Evolutionary conservation across 495 filamentous ascomycete genomes (phyloP), one percentile per base, ranked within the genome.

Genomic region (Neurospora intermedia): DNA sequence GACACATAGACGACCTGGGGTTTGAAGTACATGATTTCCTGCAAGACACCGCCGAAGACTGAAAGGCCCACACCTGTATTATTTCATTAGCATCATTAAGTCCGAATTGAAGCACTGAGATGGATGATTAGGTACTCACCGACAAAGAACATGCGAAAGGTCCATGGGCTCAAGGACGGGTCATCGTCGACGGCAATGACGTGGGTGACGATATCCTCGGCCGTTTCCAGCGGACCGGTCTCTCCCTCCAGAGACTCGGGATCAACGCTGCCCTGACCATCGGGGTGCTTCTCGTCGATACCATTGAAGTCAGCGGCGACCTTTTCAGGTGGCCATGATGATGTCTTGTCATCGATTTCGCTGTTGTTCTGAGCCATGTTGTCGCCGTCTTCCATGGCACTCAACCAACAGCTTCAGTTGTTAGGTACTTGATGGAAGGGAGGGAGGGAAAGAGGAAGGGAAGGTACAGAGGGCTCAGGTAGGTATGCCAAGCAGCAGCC

Each of bases 11-110:
- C 81, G 39, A 76, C 77, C 71, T 85, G 82, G n/a, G 83, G 83
- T 76, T 85, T 85, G 80, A 85, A 85, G 75, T 84, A 83, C 76
- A 78, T 84, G 77, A 85, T 85, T 11, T 69, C 70, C 74, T 75
- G 74, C 38, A 75, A 73, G 15, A 80, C 79, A 20, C 69, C 71
- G 23, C 77, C 81, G 69, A 82, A 82, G 43, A 77, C 70, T 4
- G 79, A 75, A 27, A 82, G 70, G 69, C 81, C 81, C 27, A 74
- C 35, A 41, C 81, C 81, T 82, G 39, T 39, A 35, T 13, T 2
- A 71, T 46, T 8, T 4, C 41, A 38, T 23, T 16, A 48, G 43
- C 35, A 71, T 43, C 42, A 9, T 15, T 7, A 43, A 43, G 27
- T 15, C 42, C 42, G 2, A 18, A 13, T 20, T 4, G 4, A 38